A percentile compares a stretch with the other conserved stretches of the same genome.
Evolutionary conservation across 1,284 basidiomycete genomes (phyloP).

Genomic region (Exsudoporus floridanus): DNA sequence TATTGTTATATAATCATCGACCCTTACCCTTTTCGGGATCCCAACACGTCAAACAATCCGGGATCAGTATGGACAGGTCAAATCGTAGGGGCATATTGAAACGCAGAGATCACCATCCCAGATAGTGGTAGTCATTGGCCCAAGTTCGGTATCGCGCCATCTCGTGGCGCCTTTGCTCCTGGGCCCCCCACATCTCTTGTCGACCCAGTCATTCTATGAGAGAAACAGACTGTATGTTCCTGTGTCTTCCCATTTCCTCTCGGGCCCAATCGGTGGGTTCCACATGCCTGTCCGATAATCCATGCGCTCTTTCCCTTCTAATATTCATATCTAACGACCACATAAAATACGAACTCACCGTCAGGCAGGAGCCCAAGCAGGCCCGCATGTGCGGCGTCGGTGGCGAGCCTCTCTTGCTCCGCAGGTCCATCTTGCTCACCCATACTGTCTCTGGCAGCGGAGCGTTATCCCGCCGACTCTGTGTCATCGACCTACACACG

Average conservation of each 20-base stretch:
- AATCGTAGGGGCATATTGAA: too few relatives aligned
- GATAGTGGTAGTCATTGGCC: too few relatives aligned
- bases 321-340: conserved; percentile 3
- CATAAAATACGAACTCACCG: conserved; percentile 81
- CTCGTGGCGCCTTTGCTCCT: too few relatives aligned
- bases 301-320: not conserved
- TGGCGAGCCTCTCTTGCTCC: conserved; percentile 57
- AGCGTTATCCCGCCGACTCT: conserved; percentile 89
- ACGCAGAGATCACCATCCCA: too few relatives aligned
- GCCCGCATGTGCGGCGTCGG: conserved; percentile 92
- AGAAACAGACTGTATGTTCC: conserved; percentile 34
- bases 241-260: conserved; percentile 1
- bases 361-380: conserved; percentile 87
- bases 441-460: conserved; percentile 49
- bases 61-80: too few relatives aligned
- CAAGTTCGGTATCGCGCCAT: too few relatives aligned
- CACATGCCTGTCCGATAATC: conserved; percentile 18
- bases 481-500: conserved; percentile 75
- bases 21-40: too few relatives aligned
- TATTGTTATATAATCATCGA: too few relatives aligned
- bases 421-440: conserved; percentile 10
- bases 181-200: too few relatives aligned
- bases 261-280: conserved; percentile 3
- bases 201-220: conserved; percentile 23
- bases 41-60: too few relatives aligned